Evolutionary conservation across 225 moss, liverwort and hornwort species (phyloP), one percentile per base, ranked within the genome.

Genomic region (Thuidium tamariscinum): DNA sequence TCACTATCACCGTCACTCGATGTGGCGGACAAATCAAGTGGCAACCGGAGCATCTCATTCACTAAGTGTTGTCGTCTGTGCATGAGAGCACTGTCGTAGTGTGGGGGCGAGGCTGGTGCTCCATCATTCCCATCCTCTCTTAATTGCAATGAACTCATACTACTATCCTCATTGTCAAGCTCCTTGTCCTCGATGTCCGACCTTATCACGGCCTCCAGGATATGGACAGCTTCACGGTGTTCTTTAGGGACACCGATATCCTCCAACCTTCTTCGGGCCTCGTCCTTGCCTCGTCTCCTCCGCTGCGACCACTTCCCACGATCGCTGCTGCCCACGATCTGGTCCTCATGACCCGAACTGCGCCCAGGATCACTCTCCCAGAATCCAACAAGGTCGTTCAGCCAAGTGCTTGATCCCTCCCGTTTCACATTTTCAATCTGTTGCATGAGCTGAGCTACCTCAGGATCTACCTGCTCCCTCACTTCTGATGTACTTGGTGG

Each of bases 341-440:
- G 88, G 80, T 86, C 86, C 48, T 85, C 92, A 83, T 83, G 49
- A 56, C 69, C 87, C 67, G 65, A 82, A 85, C 84, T 88, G 77
- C 76, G 81, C 39, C 84, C 84, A 70, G 69, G 68, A 74, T 94
- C 92, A 57, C 85, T 95, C 61, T 96, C 95, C 88, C 95, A 91
- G 69, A 98, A 86, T 61, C 80, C 88, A 86, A 90, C 92, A 59
- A 96, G 92, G 68, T 98, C 95, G 83, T 92, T 96, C 52, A 98
- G 84, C 97, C 97, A 98, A 27, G 92, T 90, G 90, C 89, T 95
- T 23, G 97, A 95, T 74, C 93, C 93, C 61, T 95, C 92, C 86
- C 95, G 92, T 89, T 95, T 98, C 92, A 96, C 87, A 72, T 88
- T 89, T 82, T 98, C 97, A 36, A 95, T 92, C 83, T 92, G 94